Percentiles rank a stretch among this genome's conserved stretches.
phyloP scores from a whole-genome alignment of 768 basidiomycete species.

The Clathrus columnatus region DNA sequence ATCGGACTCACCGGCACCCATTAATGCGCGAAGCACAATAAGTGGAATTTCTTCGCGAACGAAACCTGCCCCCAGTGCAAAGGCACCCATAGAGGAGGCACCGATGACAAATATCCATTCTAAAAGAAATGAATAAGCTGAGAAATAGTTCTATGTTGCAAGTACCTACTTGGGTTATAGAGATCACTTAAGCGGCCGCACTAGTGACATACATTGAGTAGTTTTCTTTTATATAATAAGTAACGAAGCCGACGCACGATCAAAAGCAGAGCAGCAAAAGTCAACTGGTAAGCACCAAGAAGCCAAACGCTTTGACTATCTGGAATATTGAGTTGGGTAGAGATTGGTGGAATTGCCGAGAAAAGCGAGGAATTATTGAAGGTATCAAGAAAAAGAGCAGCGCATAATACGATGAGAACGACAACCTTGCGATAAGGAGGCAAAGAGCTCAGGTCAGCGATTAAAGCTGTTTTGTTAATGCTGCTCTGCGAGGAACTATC shows the following conservation, averaged over 20 bases:
- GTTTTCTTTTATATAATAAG: not conserved
- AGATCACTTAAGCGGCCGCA: constrained; percentile 32
- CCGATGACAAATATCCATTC: constrained; percentile 23
- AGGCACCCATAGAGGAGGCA: constrained; percentile 17
- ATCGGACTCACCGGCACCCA: constrained; percentile 9
- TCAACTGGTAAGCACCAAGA: constrained; percentile 32
- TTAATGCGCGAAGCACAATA: constrained; percentile 24
- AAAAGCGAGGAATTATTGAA: constrained; percentile 36
- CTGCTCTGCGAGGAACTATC: not conserved
- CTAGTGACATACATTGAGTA: constrained; percentile 16
- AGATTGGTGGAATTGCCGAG: constrained; percentile 30
- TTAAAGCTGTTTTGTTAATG: not conserved
- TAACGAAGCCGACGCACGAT: constrained; percentile 18
- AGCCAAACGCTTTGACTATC: constrained; percentile 29
- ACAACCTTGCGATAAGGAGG: constrained; percentile 16
- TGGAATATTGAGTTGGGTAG: constrained; percentile 16
- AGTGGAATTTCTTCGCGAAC: constrained; percentile 23
- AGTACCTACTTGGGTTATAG: constrained; percentile 31
- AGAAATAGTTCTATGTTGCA: not conserved
- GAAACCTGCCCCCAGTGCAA: constrained; percentile 24
- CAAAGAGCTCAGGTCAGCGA: not conserved
- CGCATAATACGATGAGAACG: constrained; percentile 30
- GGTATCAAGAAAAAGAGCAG: constrained; percentile 34
- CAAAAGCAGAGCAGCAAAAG: constrained; percentile 35
- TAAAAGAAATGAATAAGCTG: constrained; percentile 23